Percentiles rank a stretch among this genome's conserved stretches.
phyloP scores from a whole-genome alignment of 768 basidiomycete species.

The Naematelia aurantialba region DNA sequence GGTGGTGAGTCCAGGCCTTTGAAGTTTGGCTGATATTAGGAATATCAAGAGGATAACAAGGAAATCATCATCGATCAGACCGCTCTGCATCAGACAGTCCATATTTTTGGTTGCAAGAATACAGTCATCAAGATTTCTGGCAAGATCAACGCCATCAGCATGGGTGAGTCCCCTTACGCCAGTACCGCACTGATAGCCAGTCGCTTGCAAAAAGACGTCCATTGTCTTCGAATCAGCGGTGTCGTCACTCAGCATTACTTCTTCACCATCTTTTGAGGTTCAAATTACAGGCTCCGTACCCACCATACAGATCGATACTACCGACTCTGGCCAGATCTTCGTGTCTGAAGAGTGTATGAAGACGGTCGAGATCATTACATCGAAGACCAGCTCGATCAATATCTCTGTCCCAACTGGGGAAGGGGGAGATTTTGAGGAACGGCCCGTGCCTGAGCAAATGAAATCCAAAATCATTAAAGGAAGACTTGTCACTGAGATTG shows the following conservation, averaged over 20 bases:
- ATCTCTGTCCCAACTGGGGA: slow-evolving; percentile 84
- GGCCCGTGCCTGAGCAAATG: slow-evolving; percentile 91
- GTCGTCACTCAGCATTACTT: slow-evolving; percentile 81
- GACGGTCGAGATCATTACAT: slow-evolving; percentile 77
- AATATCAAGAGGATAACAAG: slow-evolving; percentile 76
- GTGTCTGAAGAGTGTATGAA: slow-evolving; percentile 75
- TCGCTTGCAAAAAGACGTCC: slow-evolving; percentile 81
- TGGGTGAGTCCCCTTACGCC: slow-evolving; percentile 58
- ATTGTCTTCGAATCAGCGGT: slow-evolving; percentile 88
- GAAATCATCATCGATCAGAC: slow-evolving; percentile 68
- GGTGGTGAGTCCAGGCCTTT: slow-evolving; percentile 61
- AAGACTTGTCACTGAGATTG: slow-evolving; percentile 78
- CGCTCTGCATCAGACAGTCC: slow-evolving; percentile 76
- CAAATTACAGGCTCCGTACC: slow-evolving; percentile 88
- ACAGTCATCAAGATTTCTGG: slow-evolving; percentile 77
- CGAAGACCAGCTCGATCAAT: slow-evolving; percentile 91
- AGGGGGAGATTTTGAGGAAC: slow-evolving; percentile 85
- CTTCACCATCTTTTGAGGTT: slow-evolving; percentile 85
- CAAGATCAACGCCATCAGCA: slow-evolving; percentile 88
- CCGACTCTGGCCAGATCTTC: slow-evolving; percentile 92
- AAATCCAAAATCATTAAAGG: slow-evolving; percentile 75
- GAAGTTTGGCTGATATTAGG: slow-evolving; percentile 56
- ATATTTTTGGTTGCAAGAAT: slow-evolving; percentile 86
- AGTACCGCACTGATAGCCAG: slow-evolving; percentile 52
- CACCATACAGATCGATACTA: slow-evolving; percentile 88